A percentile compares a stretch with the other conserved stretches of the same genome.
phyloP scores from a whole-genome alignment of 1,284 basidiomycete genomes.

The Ceraceosorus guamensis region DNA sequence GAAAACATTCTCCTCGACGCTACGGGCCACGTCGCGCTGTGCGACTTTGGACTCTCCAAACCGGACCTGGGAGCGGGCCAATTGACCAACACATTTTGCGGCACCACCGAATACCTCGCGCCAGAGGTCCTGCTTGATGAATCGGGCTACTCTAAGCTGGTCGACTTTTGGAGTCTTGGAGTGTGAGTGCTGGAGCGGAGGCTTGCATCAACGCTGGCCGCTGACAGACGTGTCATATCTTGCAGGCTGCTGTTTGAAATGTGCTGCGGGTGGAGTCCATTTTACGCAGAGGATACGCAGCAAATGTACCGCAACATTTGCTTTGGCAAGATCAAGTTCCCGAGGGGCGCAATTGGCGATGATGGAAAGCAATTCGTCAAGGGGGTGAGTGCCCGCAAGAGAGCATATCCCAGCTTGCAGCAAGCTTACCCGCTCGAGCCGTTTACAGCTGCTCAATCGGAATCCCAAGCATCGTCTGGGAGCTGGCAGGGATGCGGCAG shows the following conservation, averaged over 20 bases:
- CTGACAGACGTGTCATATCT: background rate
- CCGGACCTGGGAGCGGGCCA: constrained; percentile 88
- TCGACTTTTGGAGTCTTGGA: constrained; percentile 96
- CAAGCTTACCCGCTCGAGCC: no score
- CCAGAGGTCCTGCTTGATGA: constrained; percentile 98
- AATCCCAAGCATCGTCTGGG: constrained; percentile 96
- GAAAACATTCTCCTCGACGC: constrained; percentile 96
- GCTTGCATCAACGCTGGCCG: constrained; percentile 8
- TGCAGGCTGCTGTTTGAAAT: constrained; percentile 57
- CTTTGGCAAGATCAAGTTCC: constrained; percentile 93
- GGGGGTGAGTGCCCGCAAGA: constrained; percentile 60
- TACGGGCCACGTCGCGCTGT: constrained; percentile 90
- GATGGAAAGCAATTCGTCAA: constrained; percentile 99
- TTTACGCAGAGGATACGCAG: constrained; percentile 98
- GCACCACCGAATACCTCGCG: constrained; percentile 79
- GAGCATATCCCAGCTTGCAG: no score
- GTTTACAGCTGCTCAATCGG: constrained; percentile 81
- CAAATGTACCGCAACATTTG: constrained; percentile 99
- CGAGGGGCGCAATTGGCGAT: constrained; percentile 90
- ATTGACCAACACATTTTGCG: constrained; percentile 94
- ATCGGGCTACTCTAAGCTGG: constrained; percentile 95
- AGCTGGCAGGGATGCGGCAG: constrained; percentile 78
- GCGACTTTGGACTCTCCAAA: constrained; percentile 95
- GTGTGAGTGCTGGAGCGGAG: constrained; percentile 25
- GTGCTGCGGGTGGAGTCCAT: constrained; percentile 99